Percentiles rank a stretch among this genome's conserved stretches.
Evolutionary conservation across 495 filamentous ascomycete genomes (phyloP).

Genomic region (Beverwykella pulmonaria): DNA sequence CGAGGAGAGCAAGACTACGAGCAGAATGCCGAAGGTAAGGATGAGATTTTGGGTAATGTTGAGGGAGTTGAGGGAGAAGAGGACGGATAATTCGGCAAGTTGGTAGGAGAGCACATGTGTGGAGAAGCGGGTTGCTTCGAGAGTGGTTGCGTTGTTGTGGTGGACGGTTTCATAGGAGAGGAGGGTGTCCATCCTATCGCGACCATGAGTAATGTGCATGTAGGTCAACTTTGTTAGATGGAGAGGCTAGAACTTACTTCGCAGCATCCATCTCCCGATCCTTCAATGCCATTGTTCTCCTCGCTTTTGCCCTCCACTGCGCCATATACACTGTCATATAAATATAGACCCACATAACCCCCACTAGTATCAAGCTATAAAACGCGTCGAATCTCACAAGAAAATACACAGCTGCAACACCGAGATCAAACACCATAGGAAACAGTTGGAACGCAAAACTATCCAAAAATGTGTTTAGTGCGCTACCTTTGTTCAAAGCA

Average conservation of each 20-base stretch:
- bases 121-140: background rate
- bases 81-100: slow-evolving; percentile 4
- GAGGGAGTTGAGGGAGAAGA: slow-evolving; percentile 18
- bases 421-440: slow-evolving; percentile 25
- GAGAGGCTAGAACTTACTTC: slow-evolving; percentile 2
- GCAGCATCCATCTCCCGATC: slow-evolving; percentile 19
- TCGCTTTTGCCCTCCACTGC: slow-evolving; percentile 9
- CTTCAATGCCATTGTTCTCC: slow-evolving; percentile 15
- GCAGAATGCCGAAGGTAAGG: slow-evolving; percentile 3
- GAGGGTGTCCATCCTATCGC: slow-evolving; percentile 11
- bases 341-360: slow-evolving; percentile 14
- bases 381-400: slow-evolving; percentile 3
- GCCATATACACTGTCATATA: slow-evolving; percentile 26
- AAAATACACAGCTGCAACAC: slow-evolving; percentile 17
- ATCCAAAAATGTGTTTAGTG: slow-evolving; percentile 25
- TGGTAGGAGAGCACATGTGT: slow-evolving; percentile 2
- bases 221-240: background rate
- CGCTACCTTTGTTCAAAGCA: slow-evolving; percentile 23
- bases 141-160: slow-evolving; percentile 2
- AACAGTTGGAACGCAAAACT: slow-evolving; percentile 21
- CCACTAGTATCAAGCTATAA: slow-evolving; percentile 12
- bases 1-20: background rate
- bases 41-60: slow-evolving; percentile 18
- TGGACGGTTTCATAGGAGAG: slow-evolving; percentile 24
- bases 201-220: background rate